Evolutionary conservation across 208 protist species (phyloP), one percentile per base, ranked within the genome.

Genomic region (Dictyostelium gargantuum): DNA sequence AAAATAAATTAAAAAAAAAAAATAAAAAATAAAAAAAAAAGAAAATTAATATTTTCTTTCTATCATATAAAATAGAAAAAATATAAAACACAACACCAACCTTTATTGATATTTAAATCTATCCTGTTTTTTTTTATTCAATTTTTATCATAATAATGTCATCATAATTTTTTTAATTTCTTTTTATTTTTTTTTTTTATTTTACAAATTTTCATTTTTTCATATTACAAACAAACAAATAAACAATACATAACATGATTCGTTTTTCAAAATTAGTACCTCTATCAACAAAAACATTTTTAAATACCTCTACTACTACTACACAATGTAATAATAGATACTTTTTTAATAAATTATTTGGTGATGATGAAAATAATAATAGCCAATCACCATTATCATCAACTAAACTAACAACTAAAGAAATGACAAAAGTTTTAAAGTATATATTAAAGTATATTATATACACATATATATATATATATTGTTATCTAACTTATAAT

Each of bases 1-100:
- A 23, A 72, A 79, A 79, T n/a, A 66, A 66, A 32, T 56, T 79
- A 79, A 79, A 73, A n/a, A 73, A 32, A 26, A n/a, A 73, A 26
- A 44, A 44, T 3, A 73, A 32, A 73, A 44, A 73, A 44, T 4
- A 44, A 44, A 70, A 42, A 54, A 61, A n/a, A 61, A n/a, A 61
- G 21, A 11, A 26, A 58, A 58, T n/a, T n/a, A n/a, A n/a, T n/a
- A n/a, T n/a, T n/a, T n/a, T n/a, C n/a, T n/a, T n/a, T n/a, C n/a
- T n/a, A n/a, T n/a, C n/a, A n/a, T n/a, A n/a, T n/a, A n/a, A n/a
- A n/a, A n/a, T n/a, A n/a, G n/a, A n/a, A n/a, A n/a, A n/a, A n/a
- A n/a, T n/a, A n/a, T n/a, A n/a, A n/a, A n/a, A n/a, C n/a, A n/a
- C n/a, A n/a, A n/a, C n/a, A n/a, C n/a, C n/a, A n/a, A n/a, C n/a